These are phyloP conservation scores for Lipomyces lipofer DNA, from an alignment of 805 yeast species.

Conservation along the genomic window DNA sequence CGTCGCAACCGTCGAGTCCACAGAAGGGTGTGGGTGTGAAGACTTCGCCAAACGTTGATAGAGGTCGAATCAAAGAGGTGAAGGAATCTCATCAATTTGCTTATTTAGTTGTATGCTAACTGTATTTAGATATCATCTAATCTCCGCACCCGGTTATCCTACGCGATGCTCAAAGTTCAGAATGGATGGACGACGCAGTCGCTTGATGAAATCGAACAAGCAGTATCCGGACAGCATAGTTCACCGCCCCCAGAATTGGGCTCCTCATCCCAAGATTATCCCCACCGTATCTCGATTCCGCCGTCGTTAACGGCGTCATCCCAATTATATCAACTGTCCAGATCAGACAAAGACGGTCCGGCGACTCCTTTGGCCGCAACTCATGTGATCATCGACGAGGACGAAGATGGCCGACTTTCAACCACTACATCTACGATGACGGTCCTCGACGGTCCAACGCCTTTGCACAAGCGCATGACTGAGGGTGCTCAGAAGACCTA, in stretches of 20 bases:
- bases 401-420: conserved; percentile 11
- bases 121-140: conserved; percentile 29
- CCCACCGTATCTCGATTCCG: not conserved
- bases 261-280: not conserved
- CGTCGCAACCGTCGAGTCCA: not conserved
- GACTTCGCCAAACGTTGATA: conserved; percentile 8
- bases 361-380: not conserved
- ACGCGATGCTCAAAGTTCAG: conserved; percentile 38
- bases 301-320: not conserved
- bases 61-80: conserved; percentile 21
- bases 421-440: conserved; percentile 3
- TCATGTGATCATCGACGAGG: conserved; percentile 11
- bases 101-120: not conserved
- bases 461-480: not conserved
- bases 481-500: conserved; percentile 6
- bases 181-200: conserved; percentile 34
- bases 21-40: not conserved
- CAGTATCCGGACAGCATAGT: not conserved
- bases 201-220: conserved; percentile 30
- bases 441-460: not conserved
- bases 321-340: not conserved
- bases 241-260: not conserved
- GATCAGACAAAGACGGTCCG: not conserved
- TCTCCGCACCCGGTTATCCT: conserved; percentile 34
- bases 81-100: not conserved